Conservation (phyloP, 106 monocot species). For the Triglochin maritima region DNA sequence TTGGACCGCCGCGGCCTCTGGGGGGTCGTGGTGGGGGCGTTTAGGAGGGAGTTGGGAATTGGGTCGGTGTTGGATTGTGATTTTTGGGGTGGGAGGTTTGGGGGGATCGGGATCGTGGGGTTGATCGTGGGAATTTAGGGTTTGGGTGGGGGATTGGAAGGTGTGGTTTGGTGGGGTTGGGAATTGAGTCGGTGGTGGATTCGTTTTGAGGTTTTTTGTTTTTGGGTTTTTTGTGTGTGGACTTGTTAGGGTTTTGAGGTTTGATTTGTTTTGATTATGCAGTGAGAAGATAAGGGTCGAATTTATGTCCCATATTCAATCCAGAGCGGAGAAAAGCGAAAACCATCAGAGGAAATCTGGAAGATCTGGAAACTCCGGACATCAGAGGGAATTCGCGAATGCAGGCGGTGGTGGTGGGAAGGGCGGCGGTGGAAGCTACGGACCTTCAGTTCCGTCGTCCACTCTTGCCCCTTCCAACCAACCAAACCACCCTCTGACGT, state of each 20-base stretch:
- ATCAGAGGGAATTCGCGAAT: constrained; percentile 25
- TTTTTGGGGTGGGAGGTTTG: no score
- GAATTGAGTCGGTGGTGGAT: background rate
- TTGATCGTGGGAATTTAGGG: no score
- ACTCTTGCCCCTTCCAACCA: background rate
- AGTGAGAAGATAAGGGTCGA: constrained; percentile 13
- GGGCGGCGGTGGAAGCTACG: constrained; percentile 9
- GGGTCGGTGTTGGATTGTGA: no score
- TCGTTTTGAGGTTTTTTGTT: no score
- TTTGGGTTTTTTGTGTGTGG: background rate
- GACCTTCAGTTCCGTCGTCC: constrained; percentile 17
- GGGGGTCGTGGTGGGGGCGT: no score
- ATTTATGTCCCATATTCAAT: constrained; percentile 42
- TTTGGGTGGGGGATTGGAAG: no score
- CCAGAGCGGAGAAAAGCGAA: constrained; percentile 11
- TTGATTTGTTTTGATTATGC: background rate
- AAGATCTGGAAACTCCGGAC: constrained; percentile 29
- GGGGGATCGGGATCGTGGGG: no score
- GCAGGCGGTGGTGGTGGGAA: constrained; percentile 13
- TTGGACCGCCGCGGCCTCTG: no score
- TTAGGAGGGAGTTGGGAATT: no score
- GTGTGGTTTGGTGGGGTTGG: background rate
- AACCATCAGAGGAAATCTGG: constrained; percentile 35
- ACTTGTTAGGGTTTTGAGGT: no score
- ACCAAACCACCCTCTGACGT: no score